phyloP scores from a whole-genome alignment of 2,329 filamentous ascomycete species.

The Herpotrichia juniperi region DNA sequence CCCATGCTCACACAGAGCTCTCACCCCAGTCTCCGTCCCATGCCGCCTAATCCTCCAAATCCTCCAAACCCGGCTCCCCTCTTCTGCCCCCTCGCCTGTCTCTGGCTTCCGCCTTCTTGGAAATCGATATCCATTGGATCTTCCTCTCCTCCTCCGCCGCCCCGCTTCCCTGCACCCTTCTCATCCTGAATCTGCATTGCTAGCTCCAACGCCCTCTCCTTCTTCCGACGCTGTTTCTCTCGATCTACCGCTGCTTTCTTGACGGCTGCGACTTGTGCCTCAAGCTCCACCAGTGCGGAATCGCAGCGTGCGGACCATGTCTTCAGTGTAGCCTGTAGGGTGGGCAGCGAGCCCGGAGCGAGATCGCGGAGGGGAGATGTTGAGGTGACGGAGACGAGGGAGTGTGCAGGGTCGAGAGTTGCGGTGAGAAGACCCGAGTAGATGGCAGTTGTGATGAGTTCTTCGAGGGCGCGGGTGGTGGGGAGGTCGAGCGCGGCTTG shows the following conservation, averaged over 20 bases:
- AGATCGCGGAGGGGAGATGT: slow-evolving; percentile 88
- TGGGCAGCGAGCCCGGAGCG: slow-evolving; percentile 71
- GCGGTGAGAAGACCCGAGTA: slow-evolving; percentile 83
- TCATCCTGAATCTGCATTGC: slow-evolving; percentile 32
- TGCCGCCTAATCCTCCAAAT: slow-evolving; percentile 26
- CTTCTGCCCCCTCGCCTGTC: slow-evolving; percentile 35
- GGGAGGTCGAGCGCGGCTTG: slow-evolving; percentile 70
- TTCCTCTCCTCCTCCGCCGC: slow-evolving; percentile 28
- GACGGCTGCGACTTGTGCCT: slow-evolving; percentile 74
- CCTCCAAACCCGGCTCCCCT: slow-evolving; percentile 29
- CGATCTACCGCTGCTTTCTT: slow-evolving; percentile 53
- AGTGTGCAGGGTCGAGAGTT: slow-evolving; percentile 79
- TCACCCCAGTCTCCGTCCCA: slow-evolving; percentile 9
- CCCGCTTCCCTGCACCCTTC: slow-evolving; percentile 31
- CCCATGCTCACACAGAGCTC: not conserved
- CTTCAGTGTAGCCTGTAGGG: slow-evolving; percentile 70
- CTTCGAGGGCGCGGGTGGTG: slow-evolving; percentile 75
- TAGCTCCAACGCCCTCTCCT: slow-evolving; percentile 46
- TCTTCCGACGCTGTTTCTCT: slow-evolving; percentile 51
- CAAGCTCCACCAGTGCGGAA: slow-evolving; percentile 73
- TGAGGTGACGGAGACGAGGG: slow-evolving; percentile 76
- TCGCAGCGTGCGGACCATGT: slow-evolving; percentile 83
- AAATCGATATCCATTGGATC: slow-evolving; percentile 47
- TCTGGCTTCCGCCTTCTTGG: slow-evolving; percentile 35
- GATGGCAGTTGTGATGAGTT: slow-evolving; percentile 83